Evolutionary conservation across 2,329 filamentous ascomycete species (phyloP).

Genomic region (Tolypocladium album): DNA sequence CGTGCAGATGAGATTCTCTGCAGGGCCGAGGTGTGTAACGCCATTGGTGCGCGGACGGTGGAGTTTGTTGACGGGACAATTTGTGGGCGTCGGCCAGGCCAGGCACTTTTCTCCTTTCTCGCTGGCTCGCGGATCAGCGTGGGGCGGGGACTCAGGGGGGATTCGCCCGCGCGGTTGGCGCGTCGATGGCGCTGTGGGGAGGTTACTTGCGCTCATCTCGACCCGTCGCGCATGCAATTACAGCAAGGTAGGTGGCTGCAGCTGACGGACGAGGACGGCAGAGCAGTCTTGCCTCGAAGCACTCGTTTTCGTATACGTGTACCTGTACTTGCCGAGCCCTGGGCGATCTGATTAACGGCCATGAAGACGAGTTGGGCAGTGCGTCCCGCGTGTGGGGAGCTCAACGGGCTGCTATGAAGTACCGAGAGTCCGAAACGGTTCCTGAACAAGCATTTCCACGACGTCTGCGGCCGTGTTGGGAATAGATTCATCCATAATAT

Average conservation of each 20-base stretch:
- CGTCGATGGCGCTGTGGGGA: background rate
- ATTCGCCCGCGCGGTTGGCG: background rate
- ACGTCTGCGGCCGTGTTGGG: background rate
- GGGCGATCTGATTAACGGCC: background rate
- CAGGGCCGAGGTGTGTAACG: constrained; percentile 3
- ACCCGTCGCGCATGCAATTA: background rate
- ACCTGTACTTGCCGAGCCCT: too few relatives aligned
- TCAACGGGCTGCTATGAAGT: background rate
- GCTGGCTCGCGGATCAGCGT: background rate
- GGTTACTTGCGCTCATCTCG: background rate
- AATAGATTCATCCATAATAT: background rate
- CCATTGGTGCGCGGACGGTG: constrained; percentile 6
- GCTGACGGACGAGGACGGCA: background rate
- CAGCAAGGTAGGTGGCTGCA: too few relatives aligned
- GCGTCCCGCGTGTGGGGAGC: background rate
- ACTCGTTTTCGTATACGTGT: background rate
- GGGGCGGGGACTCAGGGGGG: background rate
- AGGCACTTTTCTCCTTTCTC: background rate
- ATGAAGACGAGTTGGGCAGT: background rate
- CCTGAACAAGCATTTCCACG: background rate
- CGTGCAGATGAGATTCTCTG: background rate
- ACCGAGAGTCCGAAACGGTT: background rate
- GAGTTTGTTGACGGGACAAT: constrained; percentile 1
- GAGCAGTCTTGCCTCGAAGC: too few relatives aligned
- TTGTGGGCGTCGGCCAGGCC: background rate